Evolutionary conservation across 495 filamentous ascomycete genomes (phyloP).

Genomic region (Hyaloscypha finlandica): DNA sequence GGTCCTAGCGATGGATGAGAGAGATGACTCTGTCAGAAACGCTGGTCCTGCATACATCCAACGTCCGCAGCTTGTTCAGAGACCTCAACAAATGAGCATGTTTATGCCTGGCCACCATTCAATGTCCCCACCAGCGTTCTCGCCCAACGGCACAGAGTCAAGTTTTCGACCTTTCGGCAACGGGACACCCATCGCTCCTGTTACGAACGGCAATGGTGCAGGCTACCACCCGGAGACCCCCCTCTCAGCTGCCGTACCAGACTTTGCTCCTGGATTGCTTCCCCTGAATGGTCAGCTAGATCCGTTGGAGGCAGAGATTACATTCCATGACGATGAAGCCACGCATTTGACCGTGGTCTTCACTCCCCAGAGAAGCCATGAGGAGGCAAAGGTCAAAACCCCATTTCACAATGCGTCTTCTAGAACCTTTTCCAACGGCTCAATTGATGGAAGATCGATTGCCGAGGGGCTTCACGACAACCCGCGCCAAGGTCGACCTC

Average conservation of each 20-base stretch:
- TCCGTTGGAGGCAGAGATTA: constrained; percentile 45
- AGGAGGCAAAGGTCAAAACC: constrained; percentile 27
- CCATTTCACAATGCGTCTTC: constrained; percentile 44
- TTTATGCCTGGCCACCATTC: constrained; percentile 35
- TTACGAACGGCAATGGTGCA: constrained; percentile 44
- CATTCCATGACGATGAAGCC: constrained; percentile 57
- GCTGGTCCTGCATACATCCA: constrained; percentile 39
- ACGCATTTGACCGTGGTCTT: constrained; percentile 46
- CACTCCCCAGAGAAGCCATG: constrained; percentile 17
- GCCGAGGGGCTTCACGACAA: constrained; percentile 36
- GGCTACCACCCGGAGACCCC: constrained; percentile 50
- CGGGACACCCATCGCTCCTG: constrained; percentile 40
- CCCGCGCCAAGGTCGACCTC: constrained; percentile 32
- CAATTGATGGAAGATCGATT: constrained; percentile 53
- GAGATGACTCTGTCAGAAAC: constrained; percentile 43
- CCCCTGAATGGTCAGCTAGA: constrained; percentile 44
- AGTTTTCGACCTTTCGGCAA: constrained; percentile 38
- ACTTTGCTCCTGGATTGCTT: constrained; percentile 65
- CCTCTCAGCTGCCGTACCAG: constrained; percentile 74
- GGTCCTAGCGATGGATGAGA: constrained; percentile 56
- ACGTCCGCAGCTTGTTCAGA: constrained; percentile 11
- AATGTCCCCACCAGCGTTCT: constrained; percentile 37
- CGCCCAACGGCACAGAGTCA: constrained; percentile 36
- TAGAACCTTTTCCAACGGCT: constrained; percentile 55
- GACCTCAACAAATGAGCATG: constrained; percentile 29